Evolutionary conservation across 2,329 filamentous ascomycete species (phyloP).

Genomic region (Beauveria asiatica): DNA sequence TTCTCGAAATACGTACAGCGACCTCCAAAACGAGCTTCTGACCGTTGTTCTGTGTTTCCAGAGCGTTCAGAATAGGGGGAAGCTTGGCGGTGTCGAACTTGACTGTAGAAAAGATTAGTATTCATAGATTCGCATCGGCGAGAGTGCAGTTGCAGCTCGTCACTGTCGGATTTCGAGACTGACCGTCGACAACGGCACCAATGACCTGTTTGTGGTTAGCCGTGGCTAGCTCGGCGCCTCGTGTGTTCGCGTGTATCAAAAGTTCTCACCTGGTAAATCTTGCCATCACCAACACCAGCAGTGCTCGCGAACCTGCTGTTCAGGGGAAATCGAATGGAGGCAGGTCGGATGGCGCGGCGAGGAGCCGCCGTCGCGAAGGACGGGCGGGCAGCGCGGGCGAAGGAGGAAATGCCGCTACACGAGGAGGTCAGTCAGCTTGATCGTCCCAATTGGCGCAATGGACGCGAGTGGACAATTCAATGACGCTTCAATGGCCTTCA

Average conservation of each 20-base stretch:
- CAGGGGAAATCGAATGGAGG: constrained; percentile 45
- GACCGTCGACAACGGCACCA: constrained; percentile 98
- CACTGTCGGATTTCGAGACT: constrained; percentile 32
- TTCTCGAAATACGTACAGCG: constrained; percentile 53
- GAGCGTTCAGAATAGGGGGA: constrained; percentile 93
- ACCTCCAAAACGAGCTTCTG: constrained; percentile 96
- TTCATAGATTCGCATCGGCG: constrained; percentile 11
- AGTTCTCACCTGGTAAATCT: constrained; percentile 57
- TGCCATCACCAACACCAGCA: constrained; percentile 50
- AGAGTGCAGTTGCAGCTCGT: constrained; percentile 10
- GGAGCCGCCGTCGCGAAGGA: constrained; percentile 48
- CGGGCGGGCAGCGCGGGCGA: constrained; percentile 54
- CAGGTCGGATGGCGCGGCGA: constrained; percentile 50
- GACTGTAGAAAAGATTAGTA: constrained; percentile 49
- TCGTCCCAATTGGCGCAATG: constrained; percentile 36
- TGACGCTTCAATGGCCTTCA: constrained; percentile 20
- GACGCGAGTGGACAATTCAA: constrained; percentile 18
- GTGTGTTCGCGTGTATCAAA: not conserved
- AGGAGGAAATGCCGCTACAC: constrained; percentile 56
- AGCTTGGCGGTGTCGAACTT: constrained; percentile 95
- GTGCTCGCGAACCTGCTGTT: constrained; percentile 53
- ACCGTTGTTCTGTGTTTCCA: constrained; percentile 83
- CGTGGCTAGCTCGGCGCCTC: constrained; percentile 24
- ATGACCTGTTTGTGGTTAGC: constrained; percentile 66
- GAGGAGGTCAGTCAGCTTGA: constrained; percentile 19